phyloP scores from a whole-genome alignment of 2,329 filamentous ascomycete genomes.

The Dactylellina haptotyla region DNA sequence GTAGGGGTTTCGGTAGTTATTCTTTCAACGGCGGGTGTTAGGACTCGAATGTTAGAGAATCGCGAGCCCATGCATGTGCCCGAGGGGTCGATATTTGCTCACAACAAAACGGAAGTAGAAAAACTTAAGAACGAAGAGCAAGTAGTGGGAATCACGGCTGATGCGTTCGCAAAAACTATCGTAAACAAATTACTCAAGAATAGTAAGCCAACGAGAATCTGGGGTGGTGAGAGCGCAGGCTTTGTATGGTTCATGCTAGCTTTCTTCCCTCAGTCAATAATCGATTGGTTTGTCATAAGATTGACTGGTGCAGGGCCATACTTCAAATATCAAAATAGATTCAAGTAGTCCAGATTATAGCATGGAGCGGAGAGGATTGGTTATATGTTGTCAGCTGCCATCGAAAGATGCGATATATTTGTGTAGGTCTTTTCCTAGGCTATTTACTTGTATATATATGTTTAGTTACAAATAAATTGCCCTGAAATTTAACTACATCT shows the following conservation, averaged over 20 bases:
- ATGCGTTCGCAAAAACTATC: conserved; percentile 1
- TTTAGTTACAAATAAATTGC: too few relatives aligned
- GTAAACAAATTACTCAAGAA: conserved; percentile 6
- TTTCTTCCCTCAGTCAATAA: conserved; percentile 4
- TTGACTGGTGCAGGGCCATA: conserved; percentile 1
- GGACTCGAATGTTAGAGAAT: conserved; percentile 18
- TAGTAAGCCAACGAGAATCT: conserved; percentile 9
- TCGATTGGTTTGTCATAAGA: conserved; percentile 4
- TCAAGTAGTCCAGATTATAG: too few relatives aligned
- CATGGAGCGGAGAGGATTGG: too few relatives aligned
- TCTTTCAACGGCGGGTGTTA: conserved; percentile 13
- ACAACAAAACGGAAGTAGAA: not conserved
- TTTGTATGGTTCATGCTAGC: conserved; percentile 2
- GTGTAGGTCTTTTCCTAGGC: too few relatives aligned
- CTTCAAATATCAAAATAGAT: conserved; percentile 7
- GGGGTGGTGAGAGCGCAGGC: conserved; percentile 11
- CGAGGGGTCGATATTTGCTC: conserved; percentile 17
- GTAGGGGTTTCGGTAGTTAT: conserved; percentile 14
- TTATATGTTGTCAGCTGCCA: too few relatives aligned
- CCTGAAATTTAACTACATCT: too few relatives aligned
- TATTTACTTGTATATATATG: too few relatives aligned
- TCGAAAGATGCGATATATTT: too few relatives aligned
- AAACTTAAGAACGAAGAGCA: conserved; percentile 20
- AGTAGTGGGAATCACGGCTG: not conserved
- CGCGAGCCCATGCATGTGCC: conserved; percentile 11